phyloP scores from a whole-genome alignment of 345 rosid genomes.

The Sonneratia caseolaris region DNA sequence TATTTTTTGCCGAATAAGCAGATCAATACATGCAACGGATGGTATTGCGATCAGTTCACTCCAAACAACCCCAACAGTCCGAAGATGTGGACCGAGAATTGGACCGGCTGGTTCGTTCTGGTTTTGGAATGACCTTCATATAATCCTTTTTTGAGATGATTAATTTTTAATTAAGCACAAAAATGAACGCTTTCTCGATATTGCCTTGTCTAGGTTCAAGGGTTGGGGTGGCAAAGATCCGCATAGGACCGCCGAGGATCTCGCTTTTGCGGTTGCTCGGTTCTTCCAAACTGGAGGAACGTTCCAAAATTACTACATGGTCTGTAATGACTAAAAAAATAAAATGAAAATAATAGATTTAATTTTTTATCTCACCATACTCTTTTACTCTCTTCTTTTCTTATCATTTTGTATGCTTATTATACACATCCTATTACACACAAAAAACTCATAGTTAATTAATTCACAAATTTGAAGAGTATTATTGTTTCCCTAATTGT shows the following conservation, averaged over 20 bases:
- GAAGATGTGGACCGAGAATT: constrained; percentile 40
- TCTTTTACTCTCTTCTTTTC: too few relatives aligned
- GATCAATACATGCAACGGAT: constrained; percentile 34
- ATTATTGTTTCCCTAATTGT: too few relatives aligned
- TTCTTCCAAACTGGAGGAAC: constrained; percentile 30
- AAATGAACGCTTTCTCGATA: too few relatives aligned
- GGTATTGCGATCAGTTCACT: constrained; percentile 24
- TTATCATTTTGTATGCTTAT: too few relatives aligned
- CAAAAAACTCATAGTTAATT: too few relatives aligned
- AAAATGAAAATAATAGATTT: too few relatives aligned
- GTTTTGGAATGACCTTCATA: too few relatives aligned
- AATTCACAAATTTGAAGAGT: too few relatives aligned
- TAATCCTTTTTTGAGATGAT: too few relatives aligned
- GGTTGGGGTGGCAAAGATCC: constrained; percentile 28
- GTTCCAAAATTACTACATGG: constrained; percentile 37
- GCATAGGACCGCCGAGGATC: constrained; percentile 31
- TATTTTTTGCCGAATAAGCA: neutral
- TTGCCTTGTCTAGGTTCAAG: constrained; percentile 19
- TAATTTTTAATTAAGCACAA: too few relatives aligned
- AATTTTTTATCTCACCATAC: too few relatives aligned
- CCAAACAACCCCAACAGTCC: constrained; percentile 27
- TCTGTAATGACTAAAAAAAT: neutral
- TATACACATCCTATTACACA: too few relatives aligned
- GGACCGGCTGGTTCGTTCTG: constrained; percentile 33
- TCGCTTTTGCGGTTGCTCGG: constrained; percentile 31